Percentiles rank a stretch among this genome's conserved stretches.
Evolutionary conservation across 23 red algal genomes (phyloP).

Genomic region (Chondrus crispus): DNA sequence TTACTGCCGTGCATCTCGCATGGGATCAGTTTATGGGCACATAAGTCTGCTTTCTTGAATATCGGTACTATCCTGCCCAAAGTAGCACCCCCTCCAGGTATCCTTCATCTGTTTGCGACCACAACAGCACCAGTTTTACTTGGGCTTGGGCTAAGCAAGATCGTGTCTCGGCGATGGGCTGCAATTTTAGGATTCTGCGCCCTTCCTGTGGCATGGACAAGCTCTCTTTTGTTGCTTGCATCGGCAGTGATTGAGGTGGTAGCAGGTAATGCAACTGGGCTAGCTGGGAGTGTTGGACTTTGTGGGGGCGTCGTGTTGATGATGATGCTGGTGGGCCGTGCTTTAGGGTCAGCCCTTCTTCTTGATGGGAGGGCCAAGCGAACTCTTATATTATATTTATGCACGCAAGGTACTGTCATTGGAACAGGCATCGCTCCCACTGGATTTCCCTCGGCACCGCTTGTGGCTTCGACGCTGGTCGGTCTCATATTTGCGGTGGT

Average conservation of each 20-base stretch:
- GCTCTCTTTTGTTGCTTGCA: constrained; percentile 34
- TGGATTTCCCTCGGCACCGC: constrained; percentile 38
- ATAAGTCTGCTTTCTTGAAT: constrained; percentile 40
- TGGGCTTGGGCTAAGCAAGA: constrained; percentile 13
- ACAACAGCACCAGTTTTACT: constrained; percentile 29
- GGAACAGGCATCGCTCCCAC: constrained; percentile 33
- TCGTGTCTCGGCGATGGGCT: neutral
- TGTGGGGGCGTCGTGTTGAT: constrained; percentile 47
- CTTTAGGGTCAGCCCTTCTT: constrained; percentile 32
- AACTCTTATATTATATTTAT: constrained; percentile 61
- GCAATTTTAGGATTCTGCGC: constrained; percentile 18
- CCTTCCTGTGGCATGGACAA: constrained; percentile 21
- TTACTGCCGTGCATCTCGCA: constrained; percentile 47
- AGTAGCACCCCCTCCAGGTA: constrained; percentile 39
- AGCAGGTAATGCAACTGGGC: constrained; percentile 4
- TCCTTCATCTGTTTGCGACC: neutral
- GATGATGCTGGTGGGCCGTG: constrained; percentile 46
- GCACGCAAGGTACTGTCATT: constrained; percentile 45
- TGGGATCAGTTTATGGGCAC: constrained; percentile 38
- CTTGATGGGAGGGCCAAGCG: constrained; percentile 47
- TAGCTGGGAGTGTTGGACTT: constrained; percentile 37
- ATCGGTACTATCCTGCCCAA: constrained; percentile 36
- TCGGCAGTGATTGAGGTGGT: constrained; percentile 19
- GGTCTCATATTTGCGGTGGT: constrained; percentile 1
- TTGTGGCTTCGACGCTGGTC: constrained; percentile 25